A percentile compares a stretch with the other conserved stretches of the same genome.
Evolutionary conservation across 495 filamentous ascomycete species (phyloP).

Genomic region (Penicillium subrubescens): DNA sequence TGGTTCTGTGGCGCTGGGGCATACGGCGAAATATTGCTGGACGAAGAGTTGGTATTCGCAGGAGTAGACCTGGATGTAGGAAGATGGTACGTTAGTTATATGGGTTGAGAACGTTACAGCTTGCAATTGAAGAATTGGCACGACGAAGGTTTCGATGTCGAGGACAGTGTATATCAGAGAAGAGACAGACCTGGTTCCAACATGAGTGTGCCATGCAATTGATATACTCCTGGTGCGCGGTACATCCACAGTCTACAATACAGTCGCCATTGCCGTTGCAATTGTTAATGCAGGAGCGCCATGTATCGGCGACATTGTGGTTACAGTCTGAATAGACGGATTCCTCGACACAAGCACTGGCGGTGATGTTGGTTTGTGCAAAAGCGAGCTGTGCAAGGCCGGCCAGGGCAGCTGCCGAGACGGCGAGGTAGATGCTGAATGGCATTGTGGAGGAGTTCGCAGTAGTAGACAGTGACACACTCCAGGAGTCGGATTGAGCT

Average conservation of each 20-base stretch:
- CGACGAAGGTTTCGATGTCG: too few relatives aligned
- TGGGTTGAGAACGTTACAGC: background rate
- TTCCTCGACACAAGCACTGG: slow-evolving; percentile 19
- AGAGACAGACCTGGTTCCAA: slow-evolving; percentile 33
- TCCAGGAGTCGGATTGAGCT: background rate
- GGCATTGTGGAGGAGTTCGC: slow-evolving; percentile 15
- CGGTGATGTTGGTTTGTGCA: slow-evolving; percentile 33
- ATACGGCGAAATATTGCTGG: slow-evolving; percentile 35
- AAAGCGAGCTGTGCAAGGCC: slow-evolving; percentile 19
- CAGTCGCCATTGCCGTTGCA: slow-evolving; percentile 31
- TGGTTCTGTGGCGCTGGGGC: slow-evolving; percentile 28
- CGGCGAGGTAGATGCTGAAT: slow-evolving; percentile 18
- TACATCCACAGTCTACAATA: slow-evolving; percentile 31
- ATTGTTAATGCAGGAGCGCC: slow-evolving; percentile 24
- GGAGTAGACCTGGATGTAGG: slow-evolving; percentile 29
- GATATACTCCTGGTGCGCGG: slow-evolving; percentile 33
- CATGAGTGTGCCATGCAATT: slow-evolving; percentile 36
- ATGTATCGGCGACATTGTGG: slow-evolving; percentile 24
- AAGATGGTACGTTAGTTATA: background rate
- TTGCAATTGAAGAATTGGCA: background rate
- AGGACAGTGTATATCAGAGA: background rate
- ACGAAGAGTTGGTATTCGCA: slow-evolving; percentile 40
- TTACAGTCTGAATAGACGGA: slow-evolving; percentile 27
- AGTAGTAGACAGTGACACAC: background rate
- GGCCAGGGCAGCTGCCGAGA: slow-evolving; percentile 18